Evolutionary conservation across 108 stramenopile species (phyloP), one percentile per base, ranked within the genome.

Genomic region (Cyclotella choctawhatcheeana): DNA sequence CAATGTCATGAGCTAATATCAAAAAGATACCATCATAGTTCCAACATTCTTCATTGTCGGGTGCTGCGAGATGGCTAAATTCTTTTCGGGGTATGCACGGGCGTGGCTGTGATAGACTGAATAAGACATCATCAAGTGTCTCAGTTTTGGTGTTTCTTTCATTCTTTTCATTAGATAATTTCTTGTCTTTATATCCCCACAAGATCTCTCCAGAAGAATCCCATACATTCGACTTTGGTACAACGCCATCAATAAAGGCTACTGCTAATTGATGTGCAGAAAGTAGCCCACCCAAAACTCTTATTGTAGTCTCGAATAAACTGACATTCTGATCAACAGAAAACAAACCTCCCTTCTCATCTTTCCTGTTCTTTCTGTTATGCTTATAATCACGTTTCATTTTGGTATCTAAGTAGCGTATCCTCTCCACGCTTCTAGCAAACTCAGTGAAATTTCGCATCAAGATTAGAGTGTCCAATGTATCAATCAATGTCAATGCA

Each of bases 261-360:
- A 70, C 55, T 21, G 89, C 92, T 51, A 96, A 24, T 70, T 95
- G 85, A 82, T 96, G 96, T 6, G 93, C 97, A 22, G 90, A 89
- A n/a, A 98, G 70, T 12, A 98, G 72, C 0, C 97, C 97, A 17
- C 97, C 97, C 8, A 98, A 77, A 1, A 96, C 86, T 1, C 97
- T 88, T 65, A 98, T 98, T 25, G 88, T 96, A 43, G 95, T 97
- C 73, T 98, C 97, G 60, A 98, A 98, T 4, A 98, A 76, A 44
- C 88, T 91, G 0, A 98, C 95, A 68, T 94, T 93, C 53, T 88
- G 84, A 66, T 96, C 77, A 1, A 90, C 62, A 27, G 77, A 67
- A 76, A 95, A 96, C 24, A 91, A 22, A 5, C 89, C 88, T 29
- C 83, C 86, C 33, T 55, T 51, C 44, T 81, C 63, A 27, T 61